Evolutionary conservation across 371 early-diverging fungal species (phyloP).

Genomic region (Batkoa obscura): DNA sequence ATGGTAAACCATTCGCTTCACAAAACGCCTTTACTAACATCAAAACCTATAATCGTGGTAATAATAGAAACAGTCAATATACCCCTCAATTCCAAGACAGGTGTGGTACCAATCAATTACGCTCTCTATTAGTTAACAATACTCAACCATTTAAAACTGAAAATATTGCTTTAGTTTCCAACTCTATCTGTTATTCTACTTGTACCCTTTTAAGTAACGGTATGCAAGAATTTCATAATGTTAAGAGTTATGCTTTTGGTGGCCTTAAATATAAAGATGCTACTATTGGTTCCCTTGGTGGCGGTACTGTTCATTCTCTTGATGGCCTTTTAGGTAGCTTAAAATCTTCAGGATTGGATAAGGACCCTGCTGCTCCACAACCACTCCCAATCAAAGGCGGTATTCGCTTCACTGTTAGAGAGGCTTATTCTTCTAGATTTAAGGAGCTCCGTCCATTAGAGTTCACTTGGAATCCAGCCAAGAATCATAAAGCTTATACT

Average conservation of each 20-base stretch:
- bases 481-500: background rate
- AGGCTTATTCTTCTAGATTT: background rate
- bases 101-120: background rate
- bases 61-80: background rate
- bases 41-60: background rate
- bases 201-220: background rate
- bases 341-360: background rate
- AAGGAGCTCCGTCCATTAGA: background rate
- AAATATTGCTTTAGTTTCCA: background rate
- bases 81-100: background rate
- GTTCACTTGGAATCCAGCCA: background rate
- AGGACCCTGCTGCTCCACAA: background rate
- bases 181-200: conserved; percentile 3
- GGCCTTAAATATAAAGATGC: background rate
- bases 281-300: background rate
- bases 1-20: background rate
- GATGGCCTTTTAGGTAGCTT: background rate
- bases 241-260: background rate
- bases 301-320: background rate
- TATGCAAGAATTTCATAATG: background rate
- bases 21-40: background rate
- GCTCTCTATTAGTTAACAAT: background rate
- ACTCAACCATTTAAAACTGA: background rate
- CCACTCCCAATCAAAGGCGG: background rate
- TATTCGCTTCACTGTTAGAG: background rate